Base-by-base conservation (phyloP, 2,329 filamentous ascomycete genomes). In the Pseudogymnoascus sp. region DNA sequence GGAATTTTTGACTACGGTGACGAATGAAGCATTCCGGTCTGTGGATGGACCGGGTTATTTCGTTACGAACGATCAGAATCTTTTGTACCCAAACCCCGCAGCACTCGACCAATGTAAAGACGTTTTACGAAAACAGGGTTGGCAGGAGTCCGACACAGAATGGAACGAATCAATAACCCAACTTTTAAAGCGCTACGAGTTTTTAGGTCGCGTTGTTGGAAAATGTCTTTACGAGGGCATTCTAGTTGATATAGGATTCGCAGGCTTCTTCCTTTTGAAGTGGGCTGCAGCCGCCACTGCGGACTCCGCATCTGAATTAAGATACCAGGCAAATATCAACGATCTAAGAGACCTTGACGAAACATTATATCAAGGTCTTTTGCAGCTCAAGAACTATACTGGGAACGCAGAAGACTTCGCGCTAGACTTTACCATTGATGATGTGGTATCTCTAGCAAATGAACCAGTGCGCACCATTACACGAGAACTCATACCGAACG, bases 161-260 rank as follows among this genome's bases (percentile, higher is more conserved):
- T 90, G 83, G 78, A 82, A 80, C 62, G 79, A 82, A 0, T 75
- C 78, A 1, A 78, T 91, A 60, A 74, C 77, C 3, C 82, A 86
- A 28, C 75, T 95, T 15, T 78, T 95, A 4, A 84, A 83, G 66
- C 85, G 87, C 13, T 97, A 91, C 72, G 93, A 97, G 72, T 99
- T 99, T 68, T 80, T 97, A 0, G 95, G 95, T 1, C 88, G 95
- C 3, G 85, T 99, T 28, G 87, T 99, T 26, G 95, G 95, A 10
- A 99, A 99, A 74, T 99, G 95, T 76, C 80, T 99, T 71, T 99
- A 99, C 72, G 95, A 99, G 77, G 93, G 93, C 0, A 97, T 99
- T 50, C 82, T 99, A 2, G 87, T 97, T 57, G 93, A 99, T 75
- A 87, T 97, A 65, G 86, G 86, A 61, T 99, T 99, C 78, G 93